Percentiles rank a stretch among this genome's conserved stretches.
Conservation (phyloP, 192 early-diverging fungal genomes). For the Backusella westeae region DNA sequence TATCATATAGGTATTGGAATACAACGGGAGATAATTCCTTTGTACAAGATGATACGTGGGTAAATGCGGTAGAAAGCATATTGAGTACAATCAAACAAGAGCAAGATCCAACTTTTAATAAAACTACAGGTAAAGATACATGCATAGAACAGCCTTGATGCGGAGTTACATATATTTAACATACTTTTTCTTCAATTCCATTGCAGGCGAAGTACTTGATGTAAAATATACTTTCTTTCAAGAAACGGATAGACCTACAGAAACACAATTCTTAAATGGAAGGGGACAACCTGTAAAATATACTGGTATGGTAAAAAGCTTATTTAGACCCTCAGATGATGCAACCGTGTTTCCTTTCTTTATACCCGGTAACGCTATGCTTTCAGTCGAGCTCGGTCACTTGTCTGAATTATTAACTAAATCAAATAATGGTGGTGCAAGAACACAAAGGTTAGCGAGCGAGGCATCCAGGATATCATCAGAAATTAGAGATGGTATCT, state of each 20-base stretch:
- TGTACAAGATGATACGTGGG: constrained; percentile 40
- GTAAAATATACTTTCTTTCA: constrained; percentile 29
- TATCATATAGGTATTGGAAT: constrained; percentile 52
- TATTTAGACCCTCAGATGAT: constrained; percentile 64
- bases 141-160: neutral
- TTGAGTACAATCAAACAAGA: constrained; percentile 41
- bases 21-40: constrained; percentile 44
- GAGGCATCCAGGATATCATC: constrained; percentile 40
- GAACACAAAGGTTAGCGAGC: constrained; percentile 27
- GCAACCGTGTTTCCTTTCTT: constrained; percentile 53
- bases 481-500: constrained; percentile 52
- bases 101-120: constrained; percentile 44
- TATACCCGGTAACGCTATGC: constrained; percentile 60
- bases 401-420: constrained; percentile 42
- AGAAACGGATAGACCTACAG: constrained; percentile 31
- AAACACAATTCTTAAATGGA: constrained; percentile 42
- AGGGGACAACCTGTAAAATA: constrained; percentile 36
- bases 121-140: neutral
- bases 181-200: neutral
- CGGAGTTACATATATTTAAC: neutral
- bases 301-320: constrained; percentile 45
- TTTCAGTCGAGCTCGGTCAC: constrained; percentile 53
- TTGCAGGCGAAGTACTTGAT: neutral
- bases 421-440: constrained; percentile 17
- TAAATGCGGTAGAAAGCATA: constrained; percentile 42